A percentile compares a stretch with the other conserved stretches of the same genome.
phyloP scores from a whole-genome alignment of 2,329 filamentous ascomycete species.

The Cercospora brassicicola region DNA sequence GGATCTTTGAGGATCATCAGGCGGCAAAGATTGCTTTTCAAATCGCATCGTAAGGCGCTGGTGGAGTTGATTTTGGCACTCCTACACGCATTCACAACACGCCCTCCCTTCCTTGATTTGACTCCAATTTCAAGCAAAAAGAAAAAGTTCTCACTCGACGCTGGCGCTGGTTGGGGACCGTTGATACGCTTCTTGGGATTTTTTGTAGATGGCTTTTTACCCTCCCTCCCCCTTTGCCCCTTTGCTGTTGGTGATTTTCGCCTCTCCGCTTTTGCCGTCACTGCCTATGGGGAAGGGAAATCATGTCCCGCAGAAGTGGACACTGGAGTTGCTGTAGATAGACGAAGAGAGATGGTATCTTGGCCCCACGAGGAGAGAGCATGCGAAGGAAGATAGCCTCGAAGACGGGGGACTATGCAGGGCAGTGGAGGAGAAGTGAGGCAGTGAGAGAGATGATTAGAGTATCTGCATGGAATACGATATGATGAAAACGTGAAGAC shows the following conservation, averaged over 20 bases:
- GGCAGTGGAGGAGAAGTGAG: not conserved
- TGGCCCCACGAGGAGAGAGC: too few species aligned
- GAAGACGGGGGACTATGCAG: not conserved
- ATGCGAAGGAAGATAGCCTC: not conserved
- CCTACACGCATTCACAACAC: not conserved
- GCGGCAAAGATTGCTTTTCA: not conserved
- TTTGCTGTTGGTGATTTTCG: not conserved
- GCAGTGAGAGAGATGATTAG: not conserved
- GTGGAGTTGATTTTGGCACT: constrained; percentile 7
- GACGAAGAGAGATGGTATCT: not conserved
- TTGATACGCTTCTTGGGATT: not conserved
- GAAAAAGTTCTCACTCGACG: constrained; percentile 11
- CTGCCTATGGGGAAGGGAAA: not conserved
- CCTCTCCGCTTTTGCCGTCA: not conserved
- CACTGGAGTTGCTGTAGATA: not conserved
- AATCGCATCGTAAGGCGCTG: constrained; percentile 14
- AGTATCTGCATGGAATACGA: not conserved
- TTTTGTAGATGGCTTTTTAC: not conserved
- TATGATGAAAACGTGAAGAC: not conserved
- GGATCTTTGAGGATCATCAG: not conserved
- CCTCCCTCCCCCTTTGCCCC: not conserved
- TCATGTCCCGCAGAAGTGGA: constrained; percentile 2
- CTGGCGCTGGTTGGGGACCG: constrained; percentile 6
- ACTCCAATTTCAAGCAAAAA: not conserved
- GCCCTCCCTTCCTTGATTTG: not conserved